Conservation (phyloP, 768 basidiomycete genomes). For the Pleurotus giganteus region DNA sequence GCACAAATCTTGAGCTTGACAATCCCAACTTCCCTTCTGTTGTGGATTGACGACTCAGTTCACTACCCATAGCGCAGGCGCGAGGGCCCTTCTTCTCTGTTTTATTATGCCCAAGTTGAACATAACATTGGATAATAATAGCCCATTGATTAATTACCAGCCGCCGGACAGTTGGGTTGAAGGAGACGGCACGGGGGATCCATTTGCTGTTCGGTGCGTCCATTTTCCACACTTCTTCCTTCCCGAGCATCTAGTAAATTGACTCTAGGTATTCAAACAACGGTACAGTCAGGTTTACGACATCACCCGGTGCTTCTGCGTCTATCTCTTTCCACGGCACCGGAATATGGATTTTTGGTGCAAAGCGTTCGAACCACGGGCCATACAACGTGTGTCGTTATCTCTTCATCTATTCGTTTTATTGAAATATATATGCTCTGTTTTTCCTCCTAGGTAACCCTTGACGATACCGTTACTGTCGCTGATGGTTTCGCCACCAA, state of each 20-base stretch:
- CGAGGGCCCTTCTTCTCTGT: background rate
- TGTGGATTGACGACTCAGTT: background rate
- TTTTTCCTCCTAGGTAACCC: constrained; percentile 21
- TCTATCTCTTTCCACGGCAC: constrained; percentile 49
- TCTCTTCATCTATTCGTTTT: background rate
- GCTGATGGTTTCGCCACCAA: constrained; percentile 24
- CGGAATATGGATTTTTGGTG: constrained; percentile 47
- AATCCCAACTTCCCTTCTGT: background rate
- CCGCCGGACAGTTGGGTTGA: constrained; percentile 20
- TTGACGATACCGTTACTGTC: constrained; percentile 34
- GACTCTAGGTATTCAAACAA: constrained; percentile 13
- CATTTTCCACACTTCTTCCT: background rate
- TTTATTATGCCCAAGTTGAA: constrained; percentile 17
- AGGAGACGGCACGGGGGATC: constrained; percentile 14
- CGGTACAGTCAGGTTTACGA: constrained; percentile 35
- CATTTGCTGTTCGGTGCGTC: constrained; percentile 5
- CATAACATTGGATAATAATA: constrained; percentile 24
- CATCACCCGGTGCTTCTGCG: constrained; percentile 28
- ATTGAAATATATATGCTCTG: background rate
- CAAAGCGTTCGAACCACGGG: constrained; percentile 47
- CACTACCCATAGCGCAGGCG: constrained; percentile 5
- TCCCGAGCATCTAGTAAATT: constrained; percentile 9
- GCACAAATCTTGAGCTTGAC: background rate
- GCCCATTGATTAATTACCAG: constrained; percentile 24
- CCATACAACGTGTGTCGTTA: constrained; percentile 23